phyloP scores from a whole-genome alignment of 2,329 filamentous ascomycete species.

The Diaporthe velutina region DNA sequence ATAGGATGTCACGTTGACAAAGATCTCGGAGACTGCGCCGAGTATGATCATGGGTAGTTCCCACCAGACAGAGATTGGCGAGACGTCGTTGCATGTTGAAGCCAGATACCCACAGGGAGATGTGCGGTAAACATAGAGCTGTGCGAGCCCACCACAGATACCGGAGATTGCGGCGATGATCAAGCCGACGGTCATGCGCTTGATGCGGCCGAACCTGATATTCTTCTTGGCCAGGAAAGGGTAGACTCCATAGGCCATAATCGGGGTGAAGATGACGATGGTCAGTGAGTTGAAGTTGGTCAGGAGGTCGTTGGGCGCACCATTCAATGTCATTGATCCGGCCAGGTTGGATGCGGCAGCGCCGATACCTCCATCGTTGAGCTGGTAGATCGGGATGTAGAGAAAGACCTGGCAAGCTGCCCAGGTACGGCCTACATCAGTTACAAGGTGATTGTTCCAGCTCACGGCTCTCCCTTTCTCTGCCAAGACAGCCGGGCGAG shows the following conservation, averaged over 20 bases:
- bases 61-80: slow-evolving; percentile 64
- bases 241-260: slow-evolving; percentile 69
- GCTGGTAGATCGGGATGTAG: slow-evolving; percentile 55
- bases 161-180: slow-evolving; percentile 49
- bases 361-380: slow-evolving; percentile 57
- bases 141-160: slow-evolving; percentile 66
- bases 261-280: slow-evolving; percentile 68
- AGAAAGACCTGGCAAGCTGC: slow-evolving; percentile 55
- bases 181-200: slow-evolving; percentile 69
- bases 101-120: slow-evolving; percentile 65
- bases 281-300: slow-evolving; percentile 70
- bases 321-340: slow-evolving; percentile 58
- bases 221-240: slow-evolving; percentile 63
- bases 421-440: slow-evolving; percentile 69
- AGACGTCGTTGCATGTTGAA: slow-evolving; percentile 50
- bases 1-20: slow-evolving; percentile 72
- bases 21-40: slow-evolving; percentile 67
- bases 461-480: slow-evolving; percentile 63
- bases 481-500: slow-evolving; percentile 66
- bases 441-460: slow-evolving; percentile 76
- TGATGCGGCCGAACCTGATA: slow-evolving; percentile 70
- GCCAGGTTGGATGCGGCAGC: slow-evolving; percentile 52
- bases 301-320: slow-evolving; percentile 72
- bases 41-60: slow-evolving; percentile 65
- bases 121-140: slow-evolving; percentile 69